phyloP scores from a whole-genome alignment of 768 basidiomycete genomes.

The Boletales sp. region DNA sequence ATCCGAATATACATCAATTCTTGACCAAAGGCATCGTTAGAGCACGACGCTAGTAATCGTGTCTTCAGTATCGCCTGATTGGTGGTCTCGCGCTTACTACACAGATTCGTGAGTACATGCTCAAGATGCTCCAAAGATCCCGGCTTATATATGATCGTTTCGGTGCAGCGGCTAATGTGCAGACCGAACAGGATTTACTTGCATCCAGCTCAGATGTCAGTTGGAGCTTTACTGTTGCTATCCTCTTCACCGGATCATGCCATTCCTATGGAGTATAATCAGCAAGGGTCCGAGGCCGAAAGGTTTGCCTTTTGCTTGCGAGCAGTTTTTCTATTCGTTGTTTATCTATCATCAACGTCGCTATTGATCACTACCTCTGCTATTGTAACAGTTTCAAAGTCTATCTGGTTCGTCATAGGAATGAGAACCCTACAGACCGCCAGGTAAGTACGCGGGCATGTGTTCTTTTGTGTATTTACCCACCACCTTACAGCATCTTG shows the following conservation, averaged over 20 bases:
- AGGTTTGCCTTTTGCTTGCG: slow-evolving; percentile 34
- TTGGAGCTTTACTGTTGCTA: slow-evolving; percentile 65
- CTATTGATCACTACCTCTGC: slow-evolving; percentile 56
- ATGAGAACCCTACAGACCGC: slow-evolving; percentile 65
- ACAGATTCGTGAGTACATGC: slow-evolving; percentile 24
- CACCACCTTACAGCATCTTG: too few relatives aligned
- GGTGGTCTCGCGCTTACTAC: slow-evolving; percentile 21
- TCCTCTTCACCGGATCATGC: slow-evolving; percentile 64
- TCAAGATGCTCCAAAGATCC: background rate
- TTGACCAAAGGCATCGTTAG: slow-evolving; percentile 7
- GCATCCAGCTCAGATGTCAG: slow-evolving; percentile 63
- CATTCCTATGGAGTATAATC: slow-evolving; percentile 65
- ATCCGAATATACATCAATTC: background rate
- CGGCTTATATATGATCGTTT: background rate
- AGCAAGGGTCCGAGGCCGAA: slow-evolving; percentile 75
- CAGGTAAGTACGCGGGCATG: slow-evolving; percentile 38
- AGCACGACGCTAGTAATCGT: slow-evolving; percentile 23
- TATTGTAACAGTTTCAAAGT: slow-evolving; percentile 55
- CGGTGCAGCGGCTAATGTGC: slow-evolving; percentile 57
- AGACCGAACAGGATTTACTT: slow-evolving; percentile 58
- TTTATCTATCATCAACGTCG: slow-evolving; percentile 52
- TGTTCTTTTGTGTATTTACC: background rate
- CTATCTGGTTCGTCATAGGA: slow-evolving; percentile 56
- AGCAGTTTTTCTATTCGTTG: slow-evolving; percentile 20
- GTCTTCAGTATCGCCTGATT: slow-evolving; percentile 29